A percentile compares a stretch with the other conserved stretches of the same genome.
Evolutionary conservation across 139 green algal species (phyloP).

Genomic region (Chlorella sp.): DNA sequence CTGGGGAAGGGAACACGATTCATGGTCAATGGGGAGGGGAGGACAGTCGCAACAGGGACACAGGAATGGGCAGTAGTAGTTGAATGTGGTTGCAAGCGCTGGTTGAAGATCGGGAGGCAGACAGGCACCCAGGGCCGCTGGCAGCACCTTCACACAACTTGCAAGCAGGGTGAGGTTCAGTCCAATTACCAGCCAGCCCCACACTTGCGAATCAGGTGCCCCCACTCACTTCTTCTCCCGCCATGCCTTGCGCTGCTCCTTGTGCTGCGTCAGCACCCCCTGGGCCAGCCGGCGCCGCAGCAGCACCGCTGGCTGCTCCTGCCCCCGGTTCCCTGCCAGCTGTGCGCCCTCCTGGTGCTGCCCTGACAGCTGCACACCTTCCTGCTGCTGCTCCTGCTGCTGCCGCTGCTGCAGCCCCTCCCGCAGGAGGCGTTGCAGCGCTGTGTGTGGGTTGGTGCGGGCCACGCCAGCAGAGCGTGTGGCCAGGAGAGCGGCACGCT

Average conservation of each 20-base stretch:
- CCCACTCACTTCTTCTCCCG: slow-evolving; percentile 19
- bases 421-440: neutral
- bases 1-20: too few relatives aligned
- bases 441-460: neutral
- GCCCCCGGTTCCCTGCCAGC: too few relatives aligned
- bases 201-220: neutral
- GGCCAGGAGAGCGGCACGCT: slow-evolving; percentile 15
- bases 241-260: slow-evolving; percentile 7
- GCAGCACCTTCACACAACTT: too few relatives aligned
- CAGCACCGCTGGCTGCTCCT: neutral
- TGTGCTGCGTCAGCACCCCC: slow-evolving; percentile 13
- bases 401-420: neutral
- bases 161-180: neutral
- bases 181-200: neutral
- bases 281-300: neutral
- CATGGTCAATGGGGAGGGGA: too few relatives aligned
- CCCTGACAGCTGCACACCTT: neutral
- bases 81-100: too few relatives aligned
- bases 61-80: too few relatives aligned
- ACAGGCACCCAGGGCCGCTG: too few relatives aligned
- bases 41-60: too few relatives aligned
- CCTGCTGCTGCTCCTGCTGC: neutral
- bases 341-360: too few relatives aligned
- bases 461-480: neutral
- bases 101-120: too few relatives aligned